A percentile compares a stretch with the other conserved stretches of the same genome.
These are phyloP conservation scores for Pseudocercospora macadamiae DNA, from an alignment of 2,329 filamentous ascomycete species.

Conservation along the genomic window DNA sequence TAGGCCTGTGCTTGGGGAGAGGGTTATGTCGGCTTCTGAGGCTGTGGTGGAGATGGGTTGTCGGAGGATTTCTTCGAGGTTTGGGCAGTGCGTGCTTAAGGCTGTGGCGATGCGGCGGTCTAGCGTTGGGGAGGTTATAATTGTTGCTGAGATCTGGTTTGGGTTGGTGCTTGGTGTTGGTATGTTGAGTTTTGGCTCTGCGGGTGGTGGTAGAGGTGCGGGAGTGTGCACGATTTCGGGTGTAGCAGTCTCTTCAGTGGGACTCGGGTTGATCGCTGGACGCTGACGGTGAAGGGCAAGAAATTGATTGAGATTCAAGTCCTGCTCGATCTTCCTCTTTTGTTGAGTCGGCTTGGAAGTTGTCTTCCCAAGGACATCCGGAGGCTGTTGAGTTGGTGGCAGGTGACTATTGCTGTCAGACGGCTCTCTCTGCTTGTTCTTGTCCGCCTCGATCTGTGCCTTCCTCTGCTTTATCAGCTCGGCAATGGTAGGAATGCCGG, in stretches of 20 bases:
- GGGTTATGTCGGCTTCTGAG: conserved; percentile 70
- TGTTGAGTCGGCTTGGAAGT: not conserved
- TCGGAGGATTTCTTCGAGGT: conserved; percentile 45
- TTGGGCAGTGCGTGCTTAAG: conserved; percentile 39
- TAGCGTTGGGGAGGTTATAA: conserved; percentile 51
- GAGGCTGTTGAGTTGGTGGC: no score
- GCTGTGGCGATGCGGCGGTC: conserved; percentile 50
- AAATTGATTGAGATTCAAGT: not conserved
- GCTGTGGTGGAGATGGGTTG: not conserved
- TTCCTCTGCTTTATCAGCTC: not conserved
- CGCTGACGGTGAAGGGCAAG: not conserved
- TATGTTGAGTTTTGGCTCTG: not conserved
- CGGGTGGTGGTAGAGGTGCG: not conserved
- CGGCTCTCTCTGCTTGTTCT: no score
- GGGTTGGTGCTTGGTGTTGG: not conserved
- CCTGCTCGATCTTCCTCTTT: not conserved
- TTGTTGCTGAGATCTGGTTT: conserved; percentile 41
- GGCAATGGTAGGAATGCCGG: not conserved
- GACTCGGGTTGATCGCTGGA: not conserved
- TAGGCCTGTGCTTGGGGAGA: conserved; percentile 71
- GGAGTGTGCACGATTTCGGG: not conserved
- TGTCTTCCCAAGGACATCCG: not conserved
- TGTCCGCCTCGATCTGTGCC: not conserved
- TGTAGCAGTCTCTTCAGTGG: not conserved
- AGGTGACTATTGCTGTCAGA: no score